These are phyloP conservation scores for Ceratobasidium sp. DNA, from an alignment of 1,284 basidiomycete species.

Conservation along the genomic window DNA sequence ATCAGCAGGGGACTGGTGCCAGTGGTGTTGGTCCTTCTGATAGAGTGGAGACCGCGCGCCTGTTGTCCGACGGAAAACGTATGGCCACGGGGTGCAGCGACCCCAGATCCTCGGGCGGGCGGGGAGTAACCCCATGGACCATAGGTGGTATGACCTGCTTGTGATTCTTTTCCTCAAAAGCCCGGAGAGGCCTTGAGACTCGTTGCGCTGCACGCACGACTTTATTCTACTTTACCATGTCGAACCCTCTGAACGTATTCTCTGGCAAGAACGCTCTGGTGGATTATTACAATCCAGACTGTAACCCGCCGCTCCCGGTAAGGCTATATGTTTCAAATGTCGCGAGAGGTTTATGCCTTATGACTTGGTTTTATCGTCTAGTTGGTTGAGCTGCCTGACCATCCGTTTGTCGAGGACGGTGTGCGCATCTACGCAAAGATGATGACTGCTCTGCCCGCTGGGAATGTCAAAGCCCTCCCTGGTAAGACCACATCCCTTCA, in stretches of 20 bases:
- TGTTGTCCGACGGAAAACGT: no score
- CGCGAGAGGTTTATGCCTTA: background rate
- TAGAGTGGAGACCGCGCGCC: background rate
- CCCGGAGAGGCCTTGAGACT: background rate
- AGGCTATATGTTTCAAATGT: background rate
- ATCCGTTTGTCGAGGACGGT: constrained; percentile 30
- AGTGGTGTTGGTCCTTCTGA: no score
- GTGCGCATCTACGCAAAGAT: constrained; percentile 43
- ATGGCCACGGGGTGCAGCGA: background rate
- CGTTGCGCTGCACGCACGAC: no score
- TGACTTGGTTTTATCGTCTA: background rate
- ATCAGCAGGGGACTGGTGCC: no score
- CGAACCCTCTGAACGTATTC: constrained; percentile 35
- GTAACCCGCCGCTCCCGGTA: constrained; percentile 41
- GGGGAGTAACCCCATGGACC: background rate
- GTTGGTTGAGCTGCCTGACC: constrained; percentile 39
- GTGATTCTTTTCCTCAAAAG: background rate
- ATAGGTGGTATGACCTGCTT: background rate
- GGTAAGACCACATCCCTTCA: background rate
- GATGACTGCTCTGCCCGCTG: constrained; percentile 36
- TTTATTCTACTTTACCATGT: background rate
- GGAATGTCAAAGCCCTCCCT: constrained; percentile 37
- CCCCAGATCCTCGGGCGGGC: background rate
- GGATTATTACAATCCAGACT: constrained; percentile 43
- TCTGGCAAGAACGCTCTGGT: constrained; percentile 38